Evolutionary conservation across 1,139 yeast species (phyloP).

Genomic region (Saccharomycopsis hybrid): DNA sequence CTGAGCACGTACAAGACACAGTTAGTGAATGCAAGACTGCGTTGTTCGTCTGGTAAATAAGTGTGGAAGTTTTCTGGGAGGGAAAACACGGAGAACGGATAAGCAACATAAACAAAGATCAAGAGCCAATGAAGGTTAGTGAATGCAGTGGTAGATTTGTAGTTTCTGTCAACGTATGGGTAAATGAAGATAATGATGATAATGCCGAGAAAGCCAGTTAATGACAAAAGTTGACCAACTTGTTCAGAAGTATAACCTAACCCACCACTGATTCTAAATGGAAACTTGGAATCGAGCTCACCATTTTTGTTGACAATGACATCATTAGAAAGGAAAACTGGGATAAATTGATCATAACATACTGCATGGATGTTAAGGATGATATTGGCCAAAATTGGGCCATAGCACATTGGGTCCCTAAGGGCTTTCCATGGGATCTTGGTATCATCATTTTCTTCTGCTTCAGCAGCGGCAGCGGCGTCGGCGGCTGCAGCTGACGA

Average conservation of each 20-base stretch:
- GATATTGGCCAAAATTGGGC: conserved; percentile 37
- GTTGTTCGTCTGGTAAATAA: conserved; percentile 21
- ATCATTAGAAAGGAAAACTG: conserved; percentile 51
- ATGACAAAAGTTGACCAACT: conserved; percentile 50
- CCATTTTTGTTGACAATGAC: conserved; percentile 28
- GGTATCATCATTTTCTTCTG: conserved; percentile 23
- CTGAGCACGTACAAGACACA: conserved; percentile 26
- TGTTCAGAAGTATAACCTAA: conserved; percentile 40
- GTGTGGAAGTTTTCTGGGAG: conserved; percentile 25
- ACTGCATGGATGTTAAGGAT: conserved; percentile 44
- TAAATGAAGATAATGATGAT: conserved; percentile 44
- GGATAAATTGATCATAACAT: conserved; percentile 53
- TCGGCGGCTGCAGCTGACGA: too few relatives aligned
- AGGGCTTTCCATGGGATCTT: conserved; percentile 27
- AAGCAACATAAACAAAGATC: conserved; percentile 41
- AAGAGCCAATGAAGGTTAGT: conserved; percentile 36
- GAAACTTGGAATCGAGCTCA: conserved; percentile 35
- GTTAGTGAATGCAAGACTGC: conserved; percentile 14
- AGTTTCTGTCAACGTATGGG: conserved; percentile 48
- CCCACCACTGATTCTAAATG: conserved; percentile 44
- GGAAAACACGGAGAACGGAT: conserved; percentile 47
- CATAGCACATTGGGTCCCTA: conserved; percentile 34
- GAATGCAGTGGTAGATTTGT: conserved; percentile 43
- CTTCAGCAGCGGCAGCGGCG: conserved; percentile 2
- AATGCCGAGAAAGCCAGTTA: conserved; percentile 53